A percentile compares a stretch with the other conserved stretches of the same genome.
phyloP scores from a whole-genome alignment of 2,329 filamentous ascomycete genomes.

The Neofusicoccum umdonicola region DNA sequence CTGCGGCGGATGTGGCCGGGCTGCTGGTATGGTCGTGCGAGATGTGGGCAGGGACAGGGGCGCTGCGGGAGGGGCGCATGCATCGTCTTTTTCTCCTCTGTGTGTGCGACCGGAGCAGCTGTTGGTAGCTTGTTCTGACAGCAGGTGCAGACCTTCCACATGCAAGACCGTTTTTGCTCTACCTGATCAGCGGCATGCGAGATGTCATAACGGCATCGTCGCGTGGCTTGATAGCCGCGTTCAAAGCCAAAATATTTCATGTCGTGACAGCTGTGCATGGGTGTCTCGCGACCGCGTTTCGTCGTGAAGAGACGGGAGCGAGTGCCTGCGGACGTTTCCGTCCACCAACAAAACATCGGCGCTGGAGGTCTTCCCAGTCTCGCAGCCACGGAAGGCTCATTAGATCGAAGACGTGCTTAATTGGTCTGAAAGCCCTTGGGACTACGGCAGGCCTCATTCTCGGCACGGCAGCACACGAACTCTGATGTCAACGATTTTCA shows the following conservation, averaged over 20 bases:
- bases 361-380: too few relatives aligned
- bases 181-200: neutral
- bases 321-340: neutral
- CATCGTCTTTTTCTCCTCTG: neutral
- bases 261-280: neutral
- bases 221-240: neutral
- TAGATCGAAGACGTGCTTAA: too few relatives aligned
- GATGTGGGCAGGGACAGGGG: slow-evolving; percentile 8
- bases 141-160: neutral
- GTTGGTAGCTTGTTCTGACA: slow-evolving; percentile 6
- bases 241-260: neutral
- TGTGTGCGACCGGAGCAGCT: neutral
- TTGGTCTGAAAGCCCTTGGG: too few relatives aligned
- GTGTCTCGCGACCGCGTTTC: neutral
- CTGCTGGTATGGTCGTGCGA: neutral
- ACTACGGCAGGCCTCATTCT: too few relatives aligned
- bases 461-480: neutral
- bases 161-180: slow-evolving; percentile 1
- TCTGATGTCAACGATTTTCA: neutral
- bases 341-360: neutral
- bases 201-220: slow-evolving; percentile 3
- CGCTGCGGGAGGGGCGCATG: neutral
- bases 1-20: neutral
- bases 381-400: too few relatives aligned
- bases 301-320: neutral